These are phyloP conservation scores for Eremothecium sinecaudum DNA, from an alignment of 1,139 yeast species.

Conservation along the genomic window DNA sequence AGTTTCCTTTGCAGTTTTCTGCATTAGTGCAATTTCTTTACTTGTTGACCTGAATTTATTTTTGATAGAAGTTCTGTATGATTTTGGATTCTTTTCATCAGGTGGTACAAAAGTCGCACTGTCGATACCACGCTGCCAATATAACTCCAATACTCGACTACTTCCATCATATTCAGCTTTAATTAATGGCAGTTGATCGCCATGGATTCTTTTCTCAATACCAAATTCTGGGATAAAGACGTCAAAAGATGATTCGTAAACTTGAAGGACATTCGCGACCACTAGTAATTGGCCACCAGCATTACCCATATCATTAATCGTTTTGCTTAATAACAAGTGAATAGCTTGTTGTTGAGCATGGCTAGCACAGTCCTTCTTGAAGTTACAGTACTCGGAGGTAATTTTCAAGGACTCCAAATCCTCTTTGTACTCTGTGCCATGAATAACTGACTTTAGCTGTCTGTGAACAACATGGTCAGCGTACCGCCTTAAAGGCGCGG, in stretches of 20 bases:
- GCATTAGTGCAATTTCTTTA: constrained; percentile 45
- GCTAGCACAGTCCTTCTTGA: constrained; percentile 89
- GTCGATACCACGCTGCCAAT: constrained; percentile 88
- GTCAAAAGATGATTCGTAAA: constrained; percentile 92
- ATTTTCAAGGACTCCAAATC: constrained; percentile 70
- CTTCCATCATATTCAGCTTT: constrained; percentile 85
- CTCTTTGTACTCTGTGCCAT: constrained; percentile 33
- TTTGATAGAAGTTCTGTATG: constrained; percentile 68
- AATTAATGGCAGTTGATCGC: constrained; percentile 86
- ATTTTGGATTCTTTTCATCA: constrained; percentile 70
- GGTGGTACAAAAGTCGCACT: constrained; percentile 86
- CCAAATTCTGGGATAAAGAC: constrained; percentile 92
- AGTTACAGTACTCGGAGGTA: constrained; percentile 84
- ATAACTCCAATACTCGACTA: constrained; percentile 63
- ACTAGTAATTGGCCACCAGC: constrained; percentile 73
- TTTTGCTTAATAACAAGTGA: constrained; percentile 75
- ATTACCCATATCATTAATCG: constrained; percentile 69
- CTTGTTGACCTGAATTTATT: constrained; percentile 71
- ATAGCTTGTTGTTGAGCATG: constrained; percentile 93
- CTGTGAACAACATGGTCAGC: constrained; percentile 90
- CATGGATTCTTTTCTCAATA: constrained; percentile 93
- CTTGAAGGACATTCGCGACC: constrained; percentile 83
- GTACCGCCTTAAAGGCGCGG: constrained; percentile 86
- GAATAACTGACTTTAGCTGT: constrained; percentile 65
- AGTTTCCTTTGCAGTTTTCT: constrained; percentile 6